Conservation (phyloP, 257 asterid species). For the Fraxinus cuspidata region DNA sequence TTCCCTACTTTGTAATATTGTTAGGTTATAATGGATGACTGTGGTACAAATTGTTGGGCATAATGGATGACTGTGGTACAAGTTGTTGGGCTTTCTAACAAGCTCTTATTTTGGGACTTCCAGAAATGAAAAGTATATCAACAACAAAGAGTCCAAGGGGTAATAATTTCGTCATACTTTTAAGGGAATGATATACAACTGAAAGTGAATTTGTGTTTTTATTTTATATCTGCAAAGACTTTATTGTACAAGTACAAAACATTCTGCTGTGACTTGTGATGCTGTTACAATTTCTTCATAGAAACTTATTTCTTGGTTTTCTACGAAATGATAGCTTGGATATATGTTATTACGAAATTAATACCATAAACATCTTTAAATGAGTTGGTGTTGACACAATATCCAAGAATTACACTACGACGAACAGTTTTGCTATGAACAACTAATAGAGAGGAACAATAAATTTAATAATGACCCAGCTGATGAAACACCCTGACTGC, state of each 20-base stretch:
- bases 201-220: neutral
- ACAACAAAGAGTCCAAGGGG: neutral
- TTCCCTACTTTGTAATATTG: neutral
- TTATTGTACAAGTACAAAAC: neutral
- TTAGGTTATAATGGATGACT: neutral
- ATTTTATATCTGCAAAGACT: neutral
- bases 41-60: neutral
- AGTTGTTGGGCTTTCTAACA: neutral
- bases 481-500: neutral
- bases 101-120: neutral
- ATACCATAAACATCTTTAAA: neutral
- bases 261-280: neutral
- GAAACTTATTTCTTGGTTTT: slow-evolving; percentile 12
- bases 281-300: neutral
- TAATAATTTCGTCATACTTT: neutral
- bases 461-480: neutral
- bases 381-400: neutral
- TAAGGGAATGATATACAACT: neutral
- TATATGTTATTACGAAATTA: neutral
- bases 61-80: neutral
- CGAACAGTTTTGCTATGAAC: neutral
- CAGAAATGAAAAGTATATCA: neutral
- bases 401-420: neutral
- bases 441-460: neutral
- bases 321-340: slow-evolving; percentile 8